Conservation (phyloP, 2,329 filamentous ascomycete species). For the Sclerotinia minor region DNA sequence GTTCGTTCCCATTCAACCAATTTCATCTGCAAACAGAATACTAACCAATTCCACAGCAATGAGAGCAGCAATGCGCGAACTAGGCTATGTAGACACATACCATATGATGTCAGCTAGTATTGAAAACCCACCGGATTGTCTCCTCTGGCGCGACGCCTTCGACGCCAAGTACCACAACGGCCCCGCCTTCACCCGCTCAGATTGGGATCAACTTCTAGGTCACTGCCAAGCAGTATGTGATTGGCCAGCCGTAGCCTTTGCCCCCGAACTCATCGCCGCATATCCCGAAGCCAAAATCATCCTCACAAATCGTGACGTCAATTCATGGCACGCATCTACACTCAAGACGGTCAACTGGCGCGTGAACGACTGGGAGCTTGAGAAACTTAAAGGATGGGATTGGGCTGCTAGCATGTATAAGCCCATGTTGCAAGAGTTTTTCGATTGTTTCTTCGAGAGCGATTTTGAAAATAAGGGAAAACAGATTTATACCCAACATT, state of each 20-base stretch:
- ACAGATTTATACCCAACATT: slow-evolving; percentile 18
- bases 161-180: slow-evolving; percentile 62
- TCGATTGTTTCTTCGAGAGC: slow-evolving; percentile 21
- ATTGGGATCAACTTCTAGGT: slow-evolving; percentile 69
- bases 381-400: slow-evolving; percentile 17
- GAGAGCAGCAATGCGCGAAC: slow-evolving; percentile 62
- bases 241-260: slow-evolving; percentile 41
- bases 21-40: not conserved
- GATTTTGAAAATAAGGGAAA: slow-evolving; percentile 22
- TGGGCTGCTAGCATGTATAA: slow-evolving; percentile 25
- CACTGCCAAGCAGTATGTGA: slow-evolving; percentile 47
- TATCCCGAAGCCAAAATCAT: slow-evolving; percentile 33
- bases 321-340: slow-evolving; percentile 29
- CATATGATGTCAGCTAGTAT: slow-evolving; percentile 72
- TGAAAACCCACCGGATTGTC: slow-evolving; percentile 65
- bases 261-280: slow-evolving; percentile 32
- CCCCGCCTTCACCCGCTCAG: slow-evolving; percentile 59
- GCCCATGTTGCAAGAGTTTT: slow-evolving; percentile 19
- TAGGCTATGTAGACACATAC: slow-evolving; percentile 69
- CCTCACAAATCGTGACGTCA: slow-evolving; percentile 29
- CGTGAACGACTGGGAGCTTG: slow-evolving; percentile 21
- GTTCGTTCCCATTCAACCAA: slow-evolving; percentile 45
- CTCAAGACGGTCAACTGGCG: slow-evolving; percentile 24
- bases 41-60: slow-evolving; percentile 49
- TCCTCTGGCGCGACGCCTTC: slow-evolving; percentile 70